These are phyloP conservation scores for Sarocladium oryzae DNA, from an alignment of 2,329 filamentous ascomycete genomes.

Conservation along the genomic window DNA sequence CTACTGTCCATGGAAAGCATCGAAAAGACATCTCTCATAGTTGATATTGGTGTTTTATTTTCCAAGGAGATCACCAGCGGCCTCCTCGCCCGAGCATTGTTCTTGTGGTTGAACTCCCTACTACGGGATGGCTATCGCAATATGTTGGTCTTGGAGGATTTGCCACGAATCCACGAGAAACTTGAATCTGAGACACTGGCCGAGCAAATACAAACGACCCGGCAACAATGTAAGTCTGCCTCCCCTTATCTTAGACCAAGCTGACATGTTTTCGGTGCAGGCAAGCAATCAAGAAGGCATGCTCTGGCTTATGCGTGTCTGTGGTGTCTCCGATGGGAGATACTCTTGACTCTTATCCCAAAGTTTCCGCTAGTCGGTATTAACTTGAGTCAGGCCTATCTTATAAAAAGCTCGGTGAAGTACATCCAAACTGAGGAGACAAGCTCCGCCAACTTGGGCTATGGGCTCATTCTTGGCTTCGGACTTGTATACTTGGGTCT, in stretches of 20 bases:
- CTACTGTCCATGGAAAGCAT: constrained; percentile 23
- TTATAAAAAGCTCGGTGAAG: constrained; percentile 12
- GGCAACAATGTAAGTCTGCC: constrained; percentile 17
- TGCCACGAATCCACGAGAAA: constrained; percentile 24
- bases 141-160: constrained; percentile 19
- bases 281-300: background rate
- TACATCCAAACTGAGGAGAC: constrained; percentile 15
- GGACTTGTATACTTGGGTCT: constrained; percentile 24
- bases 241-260: background rate
- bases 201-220: constrained; percentile 16
- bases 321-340: constrained; percentile 19
- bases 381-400: constrained; percentile 9
- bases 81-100: constrained; percentile 24
- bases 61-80: constrained; percentile 44
- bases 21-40: constrained; percentile 24
- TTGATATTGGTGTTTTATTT: constrained; percentile 31
- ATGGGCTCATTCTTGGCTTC: constrained; percentile 26
- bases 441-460: constrained; percentile 18
- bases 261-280: background rate
- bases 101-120: constrained; percentile 32
- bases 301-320: background rate
- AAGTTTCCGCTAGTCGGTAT: background rate
- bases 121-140: constrained; percentile 41
- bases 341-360: constrained; percentile 19
- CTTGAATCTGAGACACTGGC: constrained; percentile 22